Evolutionary conservation across 106 monocot genomes (phyloP).

Genomic region (Acanthochlamys bracteata): DNA sequence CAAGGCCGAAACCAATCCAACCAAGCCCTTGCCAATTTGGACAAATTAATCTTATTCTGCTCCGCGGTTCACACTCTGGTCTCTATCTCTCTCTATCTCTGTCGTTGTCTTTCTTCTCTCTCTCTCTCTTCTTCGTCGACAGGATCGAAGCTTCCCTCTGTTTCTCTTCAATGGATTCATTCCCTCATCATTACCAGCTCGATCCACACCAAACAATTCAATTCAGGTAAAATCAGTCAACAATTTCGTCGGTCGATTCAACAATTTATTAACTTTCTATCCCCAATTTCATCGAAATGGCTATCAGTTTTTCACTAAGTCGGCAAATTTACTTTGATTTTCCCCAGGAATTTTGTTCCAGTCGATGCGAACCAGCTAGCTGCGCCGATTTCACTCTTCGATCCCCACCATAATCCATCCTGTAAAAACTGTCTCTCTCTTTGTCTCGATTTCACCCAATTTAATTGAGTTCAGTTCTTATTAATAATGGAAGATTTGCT

Average conservation of each 20-base stretch:
- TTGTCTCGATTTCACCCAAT: neutral
- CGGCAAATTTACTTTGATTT: neutral
- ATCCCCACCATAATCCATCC: constrained; percentile 24
- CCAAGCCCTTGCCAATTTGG: too few relatives aligned
- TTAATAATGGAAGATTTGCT: too few relatives aligned
- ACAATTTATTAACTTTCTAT: too few relatives aligned
- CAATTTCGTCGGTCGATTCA: too few relatives aligned
- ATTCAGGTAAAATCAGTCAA: neutral
- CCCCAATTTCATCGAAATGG: too few relatives aligned
- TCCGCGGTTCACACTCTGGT: too few relatives aligned
- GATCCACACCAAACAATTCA: neutral
- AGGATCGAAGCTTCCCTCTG: neutral
- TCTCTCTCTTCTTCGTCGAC: neutral
- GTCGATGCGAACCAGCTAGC: constrained; percentile 35
- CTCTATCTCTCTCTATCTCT: neutral
- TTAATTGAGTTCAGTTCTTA: neutral
- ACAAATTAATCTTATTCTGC: too few relatives aligned
- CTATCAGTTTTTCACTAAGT: neutral
- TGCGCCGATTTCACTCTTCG: constrained; percentile 29
- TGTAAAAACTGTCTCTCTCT: constrained; percentile 23
- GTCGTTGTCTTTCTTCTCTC: neutral
- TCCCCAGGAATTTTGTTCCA: constrained; percentile 41
- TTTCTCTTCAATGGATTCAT: neutral
- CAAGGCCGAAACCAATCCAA: too few relatives aligned
- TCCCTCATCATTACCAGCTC: neutral